Evolutionary conservation across 2,329 filamentous ascomycete genomes (phyloP).

Genomic region (Apiospora koreana): DNA sequence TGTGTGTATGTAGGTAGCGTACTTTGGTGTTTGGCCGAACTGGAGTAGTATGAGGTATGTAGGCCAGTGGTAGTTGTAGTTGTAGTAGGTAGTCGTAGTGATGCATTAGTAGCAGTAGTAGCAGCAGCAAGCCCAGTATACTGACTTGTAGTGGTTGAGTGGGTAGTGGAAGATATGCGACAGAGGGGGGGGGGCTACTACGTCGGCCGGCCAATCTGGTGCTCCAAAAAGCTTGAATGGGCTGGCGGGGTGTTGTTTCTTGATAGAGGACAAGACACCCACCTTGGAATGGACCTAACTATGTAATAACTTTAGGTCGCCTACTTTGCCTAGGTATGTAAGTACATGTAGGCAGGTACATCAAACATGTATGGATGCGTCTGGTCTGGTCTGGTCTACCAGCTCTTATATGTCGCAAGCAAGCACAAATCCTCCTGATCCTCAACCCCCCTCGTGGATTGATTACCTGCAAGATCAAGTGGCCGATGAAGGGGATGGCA

Average conservation of each 20-base stretch:
- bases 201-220: constrained; percentile 7
- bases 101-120: not conserved
- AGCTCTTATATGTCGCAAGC: not conserved
- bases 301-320: too few relatives aligned
- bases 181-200: constrained; percentile 2
- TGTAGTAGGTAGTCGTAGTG: not conserved
- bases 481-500: too few relatives aligned
- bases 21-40: not conserved
- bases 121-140: not conserved
- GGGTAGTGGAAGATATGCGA: not conserved
- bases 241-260: not conserved
- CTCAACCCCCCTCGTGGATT: too few relatives aligned
- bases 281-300: not conserved
- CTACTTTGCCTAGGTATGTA: not conserved
- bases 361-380: too few relatives aligned
- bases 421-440: too few relatives aligned
- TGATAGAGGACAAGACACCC: not conserved
- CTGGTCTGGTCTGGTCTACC: too few relatives aligned
- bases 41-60: constrained; percentile 7
- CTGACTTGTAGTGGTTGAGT: not conserved
- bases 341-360: too few relatives aligned
- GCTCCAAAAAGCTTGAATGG: not conserved
- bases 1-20: not conserved
- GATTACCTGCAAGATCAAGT: too few relatives aligned
- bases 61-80: not conserved